Evolutionary conservation across 345 rosid species (phyloP), one percentile per base, ranked within the genome.

Genomic region (Bruguiera parviflora): DNA sequence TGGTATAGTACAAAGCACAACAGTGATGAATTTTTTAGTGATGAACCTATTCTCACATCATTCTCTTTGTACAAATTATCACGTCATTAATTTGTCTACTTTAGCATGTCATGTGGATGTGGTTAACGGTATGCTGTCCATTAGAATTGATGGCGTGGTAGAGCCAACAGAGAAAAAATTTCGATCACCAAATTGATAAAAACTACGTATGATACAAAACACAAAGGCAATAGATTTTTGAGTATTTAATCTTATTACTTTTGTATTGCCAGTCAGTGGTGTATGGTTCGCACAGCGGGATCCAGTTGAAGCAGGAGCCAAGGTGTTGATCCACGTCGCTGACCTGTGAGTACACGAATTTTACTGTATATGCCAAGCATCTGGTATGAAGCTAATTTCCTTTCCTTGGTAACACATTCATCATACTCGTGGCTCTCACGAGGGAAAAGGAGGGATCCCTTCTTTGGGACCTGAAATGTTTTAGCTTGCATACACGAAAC

Each of bases 231-330:
- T 8, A 7, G 9, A 33, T 33, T 33, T 33, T 33, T 33, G 37
- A 33, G 37, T 33, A 33, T 1, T 8, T 7, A 39, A n/a, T 58
- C 16, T 65, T 33, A 65, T 65, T 68, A 61, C 66, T 33, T 72
- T 28, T 63, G 53, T 53, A 33, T 75, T 49, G 66, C 7, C 87
- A 95, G 97, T 71, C 89, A n/a, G 47, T 78, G 78, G 74, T 83
- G 67, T 85, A 75, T 75, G 79, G 88, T 77, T 78, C 73, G 22
- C 76, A 79, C 4, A 55, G 75, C 32, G 84, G 92, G 79, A 71
- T 84, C 72, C 92, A 82, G 68, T 67, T 87, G 82, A 92, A 91
- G 92, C 96, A 87, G 81, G 97, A 92, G 81, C 96, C 93, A 22
- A 85, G 96, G 82, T 89, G 89, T 76, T 94, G 81, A 86, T 63